Evolutionary conservation across 2,329 filamentous ascomycete species (phyloP), one percentile per base, ranked within the genome.

Genomic region (Fusarium pilosicola): DNA sequence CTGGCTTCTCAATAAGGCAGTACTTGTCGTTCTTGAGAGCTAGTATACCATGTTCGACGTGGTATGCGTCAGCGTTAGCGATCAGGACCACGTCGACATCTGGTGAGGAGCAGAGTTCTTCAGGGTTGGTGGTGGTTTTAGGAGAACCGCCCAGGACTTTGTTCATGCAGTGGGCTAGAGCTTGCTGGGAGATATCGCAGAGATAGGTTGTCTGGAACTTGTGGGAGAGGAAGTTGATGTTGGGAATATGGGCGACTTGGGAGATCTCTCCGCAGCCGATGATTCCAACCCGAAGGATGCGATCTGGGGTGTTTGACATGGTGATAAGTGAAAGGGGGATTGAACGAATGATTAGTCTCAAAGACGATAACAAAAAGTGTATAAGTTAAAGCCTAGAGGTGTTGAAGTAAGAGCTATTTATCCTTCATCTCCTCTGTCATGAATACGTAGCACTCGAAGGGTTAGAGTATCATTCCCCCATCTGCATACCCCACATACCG

Each of bases 1-100:
- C 74, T 0, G 90, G 90, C 65, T 91, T 90, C 77, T 92, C 89
- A 8, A 92, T 81, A 66, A 92, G 84, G 17, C 87, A 86, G 69
- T 87, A 82, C 77, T 92, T 92, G 60, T 85, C 84, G 22, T 86
- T 79, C 60, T 86, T 70, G 3, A 92, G 81, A 0, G 89, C 88
- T 0, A 85, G 74, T 32, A 90, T 81, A 6, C 84, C 85, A 64
- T 89, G 85, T 8, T 80, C 68, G n/a, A 84, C 84, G 76, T 91
- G 90, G 68, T 84, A 89, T 28, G 87, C 88, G 70, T 91, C 86
- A 7, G 84, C 81, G 38, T 83, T 88, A 38, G 83, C 81, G 60
- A 91, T 83, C 70, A 91, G 81, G 34, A 91, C 86, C 8, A 90
- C 80, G 62, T 90, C 86, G 22, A 88, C 84, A 6, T 86, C 81